Evolutionary conservation across 1,284 basidiomycete species (phyloP).

Genomic region (Lignosus rhinocerotis): DNA sequence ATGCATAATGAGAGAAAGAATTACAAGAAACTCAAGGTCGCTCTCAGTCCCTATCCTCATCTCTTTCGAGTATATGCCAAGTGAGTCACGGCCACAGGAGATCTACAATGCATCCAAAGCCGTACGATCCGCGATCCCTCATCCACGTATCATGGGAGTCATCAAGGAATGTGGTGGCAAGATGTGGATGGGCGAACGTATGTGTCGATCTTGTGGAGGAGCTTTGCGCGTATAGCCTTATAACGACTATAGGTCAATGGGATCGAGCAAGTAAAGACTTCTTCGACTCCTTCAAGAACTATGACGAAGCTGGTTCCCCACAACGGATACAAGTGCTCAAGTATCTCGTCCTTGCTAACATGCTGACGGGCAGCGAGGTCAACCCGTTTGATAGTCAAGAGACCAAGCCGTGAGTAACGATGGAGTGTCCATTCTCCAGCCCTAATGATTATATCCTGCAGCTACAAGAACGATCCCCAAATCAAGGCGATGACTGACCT

Average conservation of each 20-base stretch:
- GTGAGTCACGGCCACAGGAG: constrained; percentile 53
- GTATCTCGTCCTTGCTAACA: constrained; percentile 96
- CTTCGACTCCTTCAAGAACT: constrained; percentile 98
- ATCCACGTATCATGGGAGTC: constrained; percentile 98
- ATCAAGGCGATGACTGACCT: constrained; percentile 98
- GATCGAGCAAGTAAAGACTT: constrained; percentile 96
- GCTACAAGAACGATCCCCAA: constrained; percentile 95
- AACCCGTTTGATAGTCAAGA: constrained; percentile 99
- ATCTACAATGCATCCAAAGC: constrained; percentile 95
- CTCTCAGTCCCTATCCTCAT: not conserved
- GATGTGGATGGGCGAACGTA: constrained; percentile 99
- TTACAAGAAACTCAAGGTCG: constrained; percentile 91
- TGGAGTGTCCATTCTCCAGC: not conserved
- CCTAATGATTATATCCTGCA: constrained; percentile 31
- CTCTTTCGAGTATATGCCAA: not conserved
- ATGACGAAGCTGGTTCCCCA: constrained; percentile 96
- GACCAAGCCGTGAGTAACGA: constrained; percentile 82
- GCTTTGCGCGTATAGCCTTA: not conserved
- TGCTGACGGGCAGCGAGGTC: constrained; percentile 98
- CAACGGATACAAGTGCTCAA: constrained; percentile 98
- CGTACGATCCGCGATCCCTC: constrained; percentile 95
- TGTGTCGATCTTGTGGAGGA: constrained; percentile 26
- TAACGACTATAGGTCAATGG: constrained; percentile 76
- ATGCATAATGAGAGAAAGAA: constrained; percentile 99
- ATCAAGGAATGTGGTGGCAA: constrained; percentile 99